Evolutionary conservation across 352 stramenopile species (phyloP).

Genomic region (Phytophthora multivora): DNA sequence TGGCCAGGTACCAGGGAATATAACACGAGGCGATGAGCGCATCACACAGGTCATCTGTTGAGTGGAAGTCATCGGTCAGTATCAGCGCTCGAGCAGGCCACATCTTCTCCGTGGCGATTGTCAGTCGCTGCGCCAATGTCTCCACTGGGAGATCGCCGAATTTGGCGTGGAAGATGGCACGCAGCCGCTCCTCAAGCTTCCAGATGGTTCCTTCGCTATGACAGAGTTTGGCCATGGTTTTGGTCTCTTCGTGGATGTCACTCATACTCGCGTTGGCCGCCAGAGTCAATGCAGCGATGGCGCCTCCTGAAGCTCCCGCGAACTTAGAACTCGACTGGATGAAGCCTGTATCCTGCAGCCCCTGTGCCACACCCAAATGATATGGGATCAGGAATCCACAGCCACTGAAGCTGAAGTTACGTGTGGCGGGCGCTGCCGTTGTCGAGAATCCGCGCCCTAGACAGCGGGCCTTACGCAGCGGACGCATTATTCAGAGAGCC

Average conservation of each 20-base stretch:
- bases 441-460: slow-evolving; percentile 8
- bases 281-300: slow-evolving; percentile 67
- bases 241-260: slow-evolving; percentile 66
- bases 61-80: slow-evolving; percentile 62
- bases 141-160: slow-evolving; percentile 56
- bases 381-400: slow-evolving; percentile 83
- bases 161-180: slow-evolving; percentile 52
- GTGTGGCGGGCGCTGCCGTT: slow-evolving; percentile 9
- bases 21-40: slow-evolving; percentile 77
- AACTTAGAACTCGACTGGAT: slow-evolving; percentile 60
- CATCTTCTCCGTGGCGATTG: slow-evolving; percentile 71
- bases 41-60: slow-evolving; percentile 61
- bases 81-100: slow-evolving; percentile 64
- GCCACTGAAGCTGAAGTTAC: slow-evolving; percentile 82
- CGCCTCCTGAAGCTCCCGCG: slow-evolving; percentile 72
- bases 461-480: neutral
- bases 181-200: slow-evolving; percentile 69
- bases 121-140: slow-evolving; percentile 51
- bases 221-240: slow-evolving; percentile 60
- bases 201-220: slow-evolving; percentile 59
- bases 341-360: slow-evolving; percentile 54
- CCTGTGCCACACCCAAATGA: slow-evolving; percentile 72
- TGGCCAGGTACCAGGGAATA: slow-evolving; percentile 78
- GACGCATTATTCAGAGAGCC: neutral
- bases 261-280: slow-evolving; percentile 55